Percentiles rank a stretch among this genome's conserved stretches.
phyloP scores from a whole-genome alignment of 2,329 filamentous ascomycete genomes.

The Exophiala lecanii-corni region DNA sequence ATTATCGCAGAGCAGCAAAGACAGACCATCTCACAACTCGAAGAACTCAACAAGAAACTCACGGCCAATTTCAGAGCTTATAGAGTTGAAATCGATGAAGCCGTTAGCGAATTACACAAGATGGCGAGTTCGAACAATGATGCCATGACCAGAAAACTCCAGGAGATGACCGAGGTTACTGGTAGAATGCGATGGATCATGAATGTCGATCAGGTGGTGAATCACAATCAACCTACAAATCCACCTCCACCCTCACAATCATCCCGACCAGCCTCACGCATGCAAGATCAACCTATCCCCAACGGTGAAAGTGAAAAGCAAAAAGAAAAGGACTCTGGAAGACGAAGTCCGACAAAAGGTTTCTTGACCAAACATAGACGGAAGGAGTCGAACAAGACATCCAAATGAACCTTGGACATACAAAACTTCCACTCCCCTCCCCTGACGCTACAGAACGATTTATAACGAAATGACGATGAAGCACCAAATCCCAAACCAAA shows the following conservation, averaged over 20 bases:
- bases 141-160: conserved; percentile 35
- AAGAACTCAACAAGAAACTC: conserved; percentile 38
- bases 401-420: conserved; percentile 19
- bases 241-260: not conserved
- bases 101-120: conserved; percentile 30
- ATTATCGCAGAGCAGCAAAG: conserved; percentile 44
- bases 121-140: conserved; percentile 26
- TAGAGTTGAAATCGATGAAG: conserved; percentile 38
- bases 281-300: conserved; percentile 1
- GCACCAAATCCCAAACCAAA: no score
- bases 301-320: conserved; percentile 1
- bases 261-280: not conserved
- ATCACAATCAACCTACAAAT: conserved; percentile 9
- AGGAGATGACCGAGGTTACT: conserved; percentile 38
- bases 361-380: conserved; percentile 21
- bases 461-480: no score
- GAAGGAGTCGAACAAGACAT: conserved; percentile 22
- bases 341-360: conserved; percentile 16
- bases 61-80: conserved; percentile 39
- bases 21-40: conserved; percentile 37
- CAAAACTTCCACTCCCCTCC: no score
- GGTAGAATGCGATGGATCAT: conserved; percentile 48
- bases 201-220: conserved; percentile 36
- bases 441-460: no score
- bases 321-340: conserved; percentile 11